Evolutionary conservation across 345 rosid genomes (phyloP), one percentile per base, ranked within the genome.

Genomic region (Aquilaria malaccensis): DNA sequence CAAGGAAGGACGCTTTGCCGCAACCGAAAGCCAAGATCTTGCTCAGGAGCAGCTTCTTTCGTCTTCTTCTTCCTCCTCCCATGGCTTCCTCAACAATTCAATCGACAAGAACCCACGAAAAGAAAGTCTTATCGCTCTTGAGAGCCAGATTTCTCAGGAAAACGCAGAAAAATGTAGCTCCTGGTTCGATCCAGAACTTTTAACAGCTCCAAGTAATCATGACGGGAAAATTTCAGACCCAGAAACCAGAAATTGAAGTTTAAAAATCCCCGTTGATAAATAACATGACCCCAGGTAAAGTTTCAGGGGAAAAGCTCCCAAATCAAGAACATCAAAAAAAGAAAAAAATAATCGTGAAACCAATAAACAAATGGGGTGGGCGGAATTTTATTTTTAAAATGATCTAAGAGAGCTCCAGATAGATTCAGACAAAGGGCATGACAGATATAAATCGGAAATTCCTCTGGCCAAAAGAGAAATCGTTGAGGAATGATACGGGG

Each of bases 21-120:
- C 97, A 82, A 56, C 74, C 70, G 74, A 76, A 81, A 30, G 96
- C 75, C 47, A 85, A 89, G 70, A 93, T 80, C 78, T 80, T 93
- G 77, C 97, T 93, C 9, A 87, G 64, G 48, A 64, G 76, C 69
- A 93, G 54, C 70, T 67, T 85, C 56, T 71, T 82, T 54, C 76
- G 78, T 61, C 77, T 70, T 37, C 43, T 37, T 37, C 43, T 37
- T 37, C 83, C 79, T 50, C 84, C 86, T 45, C 61, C 74, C 95
- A 88, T 91, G 76, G 33, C 12, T 54, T 10, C 55, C 30, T 45
- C 32, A 6, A 33, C 52, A 13, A 52, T 58, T 74, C 56, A 43
- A 22, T 22, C 22, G 22, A 22, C 22, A 22, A 22, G 22, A 30
- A 12, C 2, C 33, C 47, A 33, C 31, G 33, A 54, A 15, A 5